Evolutionary conservation across 2,329 filamentous ascomycete species (phyloP), one percentile per base, ranked within the genome.

Genomic region (Tolypocladium inflatum): DNA sequence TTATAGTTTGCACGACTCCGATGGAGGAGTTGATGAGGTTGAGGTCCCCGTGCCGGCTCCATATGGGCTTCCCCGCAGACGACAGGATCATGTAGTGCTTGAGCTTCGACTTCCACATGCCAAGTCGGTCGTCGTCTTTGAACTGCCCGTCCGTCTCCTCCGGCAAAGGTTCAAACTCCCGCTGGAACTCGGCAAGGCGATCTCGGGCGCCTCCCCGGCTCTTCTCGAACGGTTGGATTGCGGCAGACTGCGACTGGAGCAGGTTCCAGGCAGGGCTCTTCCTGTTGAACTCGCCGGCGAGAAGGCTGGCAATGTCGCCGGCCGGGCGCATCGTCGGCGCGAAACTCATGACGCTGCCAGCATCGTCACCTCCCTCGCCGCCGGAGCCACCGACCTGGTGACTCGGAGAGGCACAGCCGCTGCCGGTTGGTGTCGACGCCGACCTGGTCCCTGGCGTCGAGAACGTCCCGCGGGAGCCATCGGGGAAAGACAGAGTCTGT

Each of bases 31-130:
- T 96, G 69, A 97, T 91, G 50, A 97, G 78, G 57, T 88, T 86
- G 63, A 96, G 82, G 65, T 97, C 91, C 45, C 95, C 94, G 70
- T 99, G 93, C 54, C 95, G 84, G 67, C 91, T 97, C 80, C 93
- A 99, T 54, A 99, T 95, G 13, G 94, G 95, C 71, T 99, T 99
- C 23, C 94, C 94, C 11, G 95, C 93, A 17, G 91, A 93, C 2
- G 94, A 97, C 1, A 99, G 78, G 66, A 99, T 96, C 74, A 99
- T 85, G 72, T 96, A 99, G 73, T 99, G 94, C 73, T 99, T 99
- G 62, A 92, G 80, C 75, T 97, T 97, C 42, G 88, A 84, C 70
- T 91, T 94, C 92, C 92, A 99, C 62, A 86, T 79, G 19, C 78
- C 75, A 45, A 96, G 78, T 33, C 90, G 76, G 53, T 79, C 74